These are phyloP conservation scores for Camelina sativa DNA, from an alignment of 345 rosid species.

Conservation along the genomic window DNA sequence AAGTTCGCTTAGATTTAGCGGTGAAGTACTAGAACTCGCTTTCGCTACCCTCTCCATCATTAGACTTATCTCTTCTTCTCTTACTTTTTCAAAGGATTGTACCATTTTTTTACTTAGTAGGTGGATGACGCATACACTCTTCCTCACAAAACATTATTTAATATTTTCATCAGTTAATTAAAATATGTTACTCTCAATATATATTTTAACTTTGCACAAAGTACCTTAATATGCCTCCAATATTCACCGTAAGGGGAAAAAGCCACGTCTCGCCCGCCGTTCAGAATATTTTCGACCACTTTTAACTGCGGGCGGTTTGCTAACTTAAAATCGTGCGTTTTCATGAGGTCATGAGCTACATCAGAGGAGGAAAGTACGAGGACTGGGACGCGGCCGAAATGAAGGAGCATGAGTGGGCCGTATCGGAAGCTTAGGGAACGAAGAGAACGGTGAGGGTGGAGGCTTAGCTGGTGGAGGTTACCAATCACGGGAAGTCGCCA, in stretches of 20 bases:
- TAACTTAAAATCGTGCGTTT: conserved; percentile 53
- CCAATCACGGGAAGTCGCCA: conserved; percentile 56
- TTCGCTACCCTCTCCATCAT: conserved; percentile 38
- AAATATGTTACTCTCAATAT: no score
- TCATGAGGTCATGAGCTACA: conserved; percentile 51
- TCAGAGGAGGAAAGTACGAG: conserved; percentile 60
- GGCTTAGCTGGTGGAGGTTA: conserved; percentile 58
- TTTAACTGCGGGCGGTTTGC: conserved; percentile 48
- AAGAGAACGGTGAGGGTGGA: conserved; percentile 53
- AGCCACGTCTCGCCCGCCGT: conserved; percentile 45
- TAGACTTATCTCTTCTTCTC: conserved; percentile 51
- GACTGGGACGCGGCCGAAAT: conserved; percentile 46
- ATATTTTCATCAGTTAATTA: neutral
- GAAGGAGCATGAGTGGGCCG: conserved; percentile 64
- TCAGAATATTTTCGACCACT: conserved; percentile 31
- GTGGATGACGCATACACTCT: conserved; percentile 49
- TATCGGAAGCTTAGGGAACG: conserved; percentile 39
- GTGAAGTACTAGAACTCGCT: neutral
- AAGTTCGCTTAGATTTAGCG: conserved; percentile 48
- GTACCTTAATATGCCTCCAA: conserved; percentile 60
- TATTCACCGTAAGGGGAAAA: conserved; percentile 61
- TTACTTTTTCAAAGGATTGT: conserved; percentile 38
- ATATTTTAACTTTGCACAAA: neutral
- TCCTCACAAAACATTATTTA: conserved; percentile 18
- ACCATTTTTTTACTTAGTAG: conserved; percentile 54